Percentiles rank a stretch among this genome's conserved stretches.
Conservation (phyloP, 345 rosid genomes). For the Eucalyptus camaldulensis region DNA sequence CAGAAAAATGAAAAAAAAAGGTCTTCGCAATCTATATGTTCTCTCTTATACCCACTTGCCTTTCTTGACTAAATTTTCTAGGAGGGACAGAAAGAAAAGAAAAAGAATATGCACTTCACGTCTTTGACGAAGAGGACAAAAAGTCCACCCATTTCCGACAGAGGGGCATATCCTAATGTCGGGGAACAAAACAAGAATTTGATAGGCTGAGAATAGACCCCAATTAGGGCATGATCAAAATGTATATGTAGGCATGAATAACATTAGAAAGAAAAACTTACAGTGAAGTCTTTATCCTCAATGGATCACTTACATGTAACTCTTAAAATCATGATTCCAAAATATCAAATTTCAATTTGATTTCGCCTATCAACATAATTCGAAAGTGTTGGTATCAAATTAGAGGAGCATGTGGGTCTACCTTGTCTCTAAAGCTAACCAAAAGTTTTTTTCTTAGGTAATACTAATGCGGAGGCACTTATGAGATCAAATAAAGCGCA, state of each 20-base stretch:
- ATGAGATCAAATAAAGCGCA: neutral
- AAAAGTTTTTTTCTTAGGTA: neutral
- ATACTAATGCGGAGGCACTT: neutral
- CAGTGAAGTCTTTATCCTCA: neutral
- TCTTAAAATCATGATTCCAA: neutral
- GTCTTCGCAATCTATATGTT: neutral
- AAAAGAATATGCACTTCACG: neutral
- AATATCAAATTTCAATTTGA: neutral
- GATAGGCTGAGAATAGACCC: neutral
- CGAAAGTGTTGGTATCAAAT: neutral
- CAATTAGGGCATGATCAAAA: neutral
- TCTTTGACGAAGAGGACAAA: neutral
- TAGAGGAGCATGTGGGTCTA: neutral
- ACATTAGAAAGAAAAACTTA: neutral
- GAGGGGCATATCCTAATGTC: neutral
- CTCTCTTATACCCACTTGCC: neutral
- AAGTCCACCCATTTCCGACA: neutral
- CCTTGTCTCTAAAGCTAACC: neutral
- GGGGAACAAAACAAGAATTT: neutral
- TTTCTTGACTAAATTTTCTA: neutral
- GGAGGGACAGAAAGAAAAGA: neutral
- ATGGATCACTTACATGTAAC: neutral
- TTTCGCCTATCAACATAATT: neutral
- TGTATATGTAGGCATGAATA: neutral
- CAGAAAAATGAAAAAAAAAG: no score